Conservation (phyloP, 352 stramenopile genomes). For the Phytophthora sp. region DNA sequence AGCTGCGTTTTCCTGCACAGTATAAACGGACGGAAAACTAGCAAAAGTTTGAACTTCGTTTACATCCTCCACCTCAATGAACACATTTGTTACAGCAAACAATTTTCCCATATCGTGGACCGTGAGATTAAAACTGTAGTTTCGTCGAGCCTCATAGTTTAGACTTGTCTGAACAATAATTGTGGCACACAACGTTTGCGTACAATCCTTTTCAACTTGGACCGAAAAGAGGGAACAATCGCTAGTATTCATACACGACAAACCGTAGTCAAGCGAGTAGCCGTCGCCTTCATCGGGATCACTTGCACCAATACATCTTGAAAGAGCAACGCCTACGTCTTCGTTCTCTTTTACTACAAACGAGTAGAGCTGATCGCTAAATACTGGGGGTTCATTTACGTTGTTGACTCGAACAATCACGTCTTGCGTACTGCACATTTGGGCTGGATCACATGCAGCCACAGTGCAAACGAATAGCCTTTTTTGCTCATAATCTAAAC, state of each 20-base stretch:
- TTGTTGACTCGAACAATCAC: constrained; percentile 49
- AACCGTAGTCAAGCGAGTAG: constrained; percentile 40
- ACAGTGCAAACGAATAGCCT: constrained; percentile 52
- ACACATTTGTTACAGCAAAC: constrained; percentile 20
- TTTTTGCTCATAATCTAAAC: constrained; percentile 50
- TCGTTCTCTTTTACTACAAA: constrained; percentile 55
- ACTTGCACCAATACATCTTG: constrained; percentile 45
- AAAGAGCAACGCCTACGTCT: background rate
- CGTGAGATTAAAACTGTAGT: constrained; percentile 45
- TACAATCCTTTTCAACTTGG: constrained; percentile 42
- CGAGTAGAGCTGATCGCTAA: constrained; percentile 28
- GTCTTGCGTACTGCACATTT: constrained; percentile 55
- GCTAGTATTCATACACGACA: constrained; percentile 32
- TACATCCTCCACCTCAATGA: constrained; percentile 52
- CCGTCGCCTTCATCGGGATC: constrained; percentile 57
- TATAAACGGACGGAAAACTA: constrained; percentile 26
- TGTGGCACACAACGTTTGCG: constrained; percentile 40
- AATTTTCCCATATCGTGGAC: constrained; percentile 38
- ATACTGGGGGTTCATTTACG: constrained; percentile 58
- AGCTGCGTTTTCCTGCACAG: constrained; percentile 38
- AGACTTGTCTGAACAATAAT: constrained; percentile 42
- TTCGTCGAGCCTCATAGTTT: constrained; percentile 47
- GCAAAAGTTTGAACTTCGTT: constrained; percentile 58
- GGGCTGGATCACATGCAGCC: constrained; percentile 52
- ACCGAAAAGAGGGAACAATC: constrained; percentile 51